Conservation (phyloP, 2,329 filamentous ascomycete genomes). For the Alternaria consortialis region DNA sequence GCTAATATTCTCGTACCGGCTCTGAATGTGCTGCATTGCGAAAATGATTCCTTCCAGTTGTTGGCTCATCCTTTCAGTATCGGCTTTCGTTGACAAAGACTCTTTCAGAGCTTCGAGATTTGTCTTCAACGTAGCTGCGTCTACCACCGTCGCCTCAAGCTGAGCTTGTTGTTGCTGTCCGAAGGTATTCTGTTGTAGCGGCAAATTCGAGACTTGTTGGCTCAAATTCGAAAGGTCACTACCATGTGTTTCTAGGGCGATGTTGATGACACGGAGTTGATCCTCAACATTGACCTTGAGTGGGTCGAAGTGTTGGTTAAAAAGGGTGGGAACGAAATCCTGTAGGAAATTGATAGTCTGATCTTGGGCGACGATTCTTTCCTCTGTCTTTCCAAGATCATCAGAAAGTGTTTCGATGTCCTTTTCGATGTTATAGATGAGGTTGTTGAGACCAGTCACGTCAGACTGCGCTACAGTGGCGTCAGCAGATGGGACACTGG, state of each 20-base stretch:
- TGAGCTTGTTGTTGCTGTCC: constrained; percentile 2
- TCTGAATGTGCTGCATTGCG: constrained; percentile 23
- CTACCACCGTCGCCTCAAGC: background rate
- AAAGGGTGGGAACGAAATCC: constrained; percentile 9
- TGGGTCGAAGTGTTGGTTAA: constrained; percentile 18
- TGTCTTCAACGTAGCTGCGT: background rate
- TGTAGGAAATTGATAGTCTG: background rate
- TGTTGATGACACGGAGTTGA: background rate
- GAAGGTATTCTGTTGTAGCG: background rate
- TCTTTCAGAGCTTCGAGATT: background rate
- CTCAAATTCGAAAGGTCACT: background rate
- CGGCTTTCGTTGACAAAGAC: constrained; percentile 7
- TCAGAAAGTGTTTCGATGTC: background rate
- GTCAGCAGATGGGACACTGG: background rate
- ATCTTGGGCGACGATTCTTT: background rate
- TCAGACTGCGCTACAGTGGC: background rate
- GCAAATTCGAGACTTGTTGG: background rate
- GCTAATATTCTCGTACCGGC: constrained; percentile 39
- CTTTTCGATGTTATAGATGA: background rate
- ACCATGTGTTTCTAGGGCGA: background rate
- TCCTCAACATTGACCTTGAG: constrained; percentile 11
- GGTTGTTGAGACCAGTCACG: background rate
- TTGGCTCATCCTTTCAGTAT: background rate
- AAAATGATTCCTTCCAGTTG: constrained; percentile 12
- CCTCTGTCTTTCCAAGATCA: background rate